These are phyloP conservation scores for Rubus parviflorus DNA, from an alignment of 306 rosid species.

Conservation along the genomic window DNA sequence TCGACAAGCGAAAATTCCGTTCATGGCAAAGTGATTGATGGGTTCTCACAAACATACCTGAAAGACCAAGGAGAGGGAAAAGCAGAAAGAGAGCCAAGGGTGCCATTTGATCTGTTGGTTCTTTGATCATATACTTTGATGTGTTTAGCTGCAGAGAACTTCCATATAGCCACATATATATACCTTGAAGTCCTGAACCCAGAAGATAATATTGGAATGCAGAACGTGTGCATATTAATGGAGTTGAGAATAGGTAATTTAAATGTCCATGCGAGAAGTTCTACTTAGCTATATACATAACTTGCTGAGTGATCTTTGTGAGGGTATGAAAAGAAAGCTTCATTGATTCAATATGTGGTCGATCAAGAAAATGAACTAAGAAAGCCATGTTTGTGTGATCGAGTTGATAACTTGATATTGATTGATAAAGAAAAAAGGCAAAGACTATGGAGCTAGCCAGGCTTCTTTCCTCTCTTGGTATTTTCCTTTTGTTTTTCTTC, in stretches of 20 bases:
- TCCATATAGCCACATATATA: neutral
- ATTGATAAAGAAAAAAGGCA: neutral
- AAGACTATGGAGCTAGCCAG: neutral
- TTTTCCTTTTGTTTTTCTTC: neutral
- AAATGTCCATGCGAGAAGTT: slow-evolving; percentile 4
- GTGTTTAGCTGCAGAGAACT: neutral
- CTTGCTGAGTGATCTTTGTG: slow-evolving; percentile 39
- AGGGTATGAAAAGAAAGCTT: slow-evolving; percentile 11
- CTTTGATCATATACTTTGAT: neutral
- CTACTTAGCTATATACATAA: neutral
- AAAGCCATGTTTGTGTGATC: neutral
- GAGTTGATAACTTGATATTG: neutral
- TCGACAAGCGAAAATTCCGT: neutral
- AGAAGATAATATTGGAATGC: slow-evolving; percentile 4
- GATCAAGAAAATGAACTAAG: neutral
- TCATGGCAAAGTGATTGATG: neutral
- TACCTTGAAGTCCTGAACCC: neutral
- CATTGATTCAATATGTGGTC: neutral
- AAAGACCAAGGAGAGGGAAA: slow-evolving; percentile 36
- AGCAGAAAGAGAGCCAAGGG: slow-evolving; percentile 33
- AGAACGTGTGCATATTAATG: neutral
- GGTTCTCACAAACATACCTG: slow-evolving; percentile 36
- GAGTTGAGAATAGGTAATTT: neutral
- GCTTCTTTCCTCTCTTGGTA: neutral
- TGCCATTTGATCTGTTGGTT: slow-evolving; percentile 30